Conservation (phyloP, 106 monocot genomes). For the Agapanthus africanus region DNA sequence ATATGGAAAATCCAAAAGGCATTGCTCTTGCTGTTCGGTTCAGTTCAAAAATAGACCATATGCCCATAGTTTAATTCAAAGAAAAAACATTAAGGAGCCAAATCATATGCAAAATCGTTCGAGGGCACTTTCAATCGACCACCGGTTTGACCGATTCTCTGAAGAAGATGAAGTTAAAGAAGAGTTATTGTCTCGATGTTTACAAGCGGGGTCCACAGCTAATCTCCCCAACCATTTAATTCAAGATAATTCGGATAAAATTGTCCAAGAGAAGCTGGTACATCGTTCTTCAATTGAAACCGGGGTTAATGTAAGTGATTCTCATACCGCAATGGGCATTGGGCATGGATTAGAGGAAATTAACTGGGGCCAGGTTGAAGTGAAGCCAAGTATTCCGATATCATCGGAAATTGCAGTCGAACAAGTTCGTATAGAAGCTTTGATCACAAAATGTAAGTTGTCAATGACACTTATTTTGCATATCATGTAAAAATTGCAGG, state of each 20-base stretch:
- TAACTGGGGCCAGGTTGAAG: slow-evolving; percentile 35
- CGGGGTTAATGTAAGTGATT: neutral
- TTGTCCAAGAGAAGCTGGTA: slow-evolving; percentile 25
- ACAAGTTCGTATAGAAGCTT: slow-evolving; percentile 20
- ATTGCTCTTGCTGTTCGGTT: slow-evolving; percentile 37
- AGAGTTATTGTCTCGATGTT: slow-evolving; percentile 8
- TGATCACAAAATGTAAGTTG: slow-evolving; percentile 11
- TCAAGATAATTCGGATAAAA: slow-evolving; percentile 8
- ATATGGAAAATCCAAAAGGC: slow-evolving; percentile 1
- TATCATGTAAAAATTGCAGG: no score
- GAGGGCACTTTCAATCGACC: neutral
- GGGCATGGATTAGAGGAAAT: slow-evolving; percentile 46
- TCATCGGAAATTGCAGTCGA: slow-evolving; percentile 19
- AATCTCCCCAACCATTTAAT: neutral
- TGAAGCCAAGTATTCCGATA: slow-evolving; percentile 1
- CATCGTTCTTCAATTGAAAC: slow-evolving; percentile 22
- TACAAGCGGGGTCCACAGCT: neutral
- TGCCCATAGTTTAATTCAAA: slow-evolving; percentile 4
- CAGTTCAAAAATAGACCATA: neutral
- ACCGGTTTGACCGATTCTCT: neutral
- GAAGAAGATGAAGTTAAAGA: slow-evolving; percentile 37
- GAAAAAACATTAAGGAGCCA: slow-evolving; percentile 6
- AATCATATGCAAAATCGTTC: slow-evolving; percentile 14
- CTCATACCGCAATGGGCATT: neutral
- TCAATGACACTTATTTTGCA: no score